phyloP scores from a whole-genome alignment of 352 stramenopile species.

The Phytophthora megakarya region DNA sequence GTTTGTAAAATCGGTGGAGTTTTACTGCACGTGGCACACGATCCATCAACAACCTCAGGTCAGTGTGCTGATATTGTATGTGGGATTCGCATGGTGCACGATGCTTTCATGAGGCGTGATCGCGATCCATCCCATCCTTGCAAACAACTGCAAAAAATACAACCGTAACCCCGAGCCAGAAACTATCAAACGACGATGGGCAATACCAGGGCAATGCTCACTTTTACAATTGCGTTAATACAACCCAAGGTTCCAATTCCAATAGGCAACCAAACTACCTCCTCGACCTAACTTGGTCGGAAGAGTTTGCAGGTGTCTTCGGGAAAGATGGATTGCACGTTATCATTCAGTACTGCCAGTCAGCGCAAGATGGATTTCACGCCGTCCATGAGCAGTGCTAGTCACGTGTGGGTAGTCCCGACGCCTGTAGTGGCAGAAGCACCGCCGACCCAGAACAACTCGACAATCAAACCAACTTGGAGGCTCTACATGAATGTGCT shows the following conservation, averaged over 20 bases:
- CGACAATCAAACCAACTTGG: conserved; percentile 24
- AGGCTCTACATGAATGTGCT: conserved; percentile 57
- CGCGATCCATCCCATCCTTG: conserved; percentile 11
- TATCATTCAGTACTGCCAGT: conserved; percentile 20
- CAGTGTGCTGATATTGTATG: not conserved
- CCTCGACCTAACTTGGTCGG: not conserved
- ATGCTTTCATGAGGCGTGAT: conserved; percentile 3
- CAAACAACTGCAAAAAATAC: conserved; percentile 10
- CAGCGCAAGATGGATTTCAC: conserved; percentile 36
- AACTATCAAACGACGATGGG: not conserved
- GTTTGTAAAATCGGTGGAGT: conserved; percentile 16
- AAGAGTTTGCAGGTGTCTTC: not conserved
- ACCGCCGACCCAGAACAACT: conserved; percentile 13
- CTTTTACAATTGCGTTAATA: conserved; percentile 28
- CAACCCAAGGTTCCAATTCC: not conserved
- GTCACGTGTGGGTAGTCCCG: conserved; percentile 24
- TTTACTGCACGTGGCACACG: not conserved
- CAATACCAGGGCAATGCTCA: conserved; percentile 14
- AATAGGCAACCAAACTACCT: not conserved
- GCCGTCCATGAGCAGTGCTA: conserved; percentile 20
- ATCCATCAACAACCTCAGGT: conserved; percentile 6
- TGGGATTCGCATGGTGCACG: not conserved
- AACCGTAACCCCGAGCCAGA: conserved; percentile 11
- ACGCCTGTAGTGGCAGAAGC: conserved; percentile 12
- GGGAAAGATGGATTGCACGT: conserved; percentile 33